These are phyloP conservation scores for Penicillium diatomitis DNA, from an alignment of 495 filamentous ascomycete species.

Conservation along the genomic window DNA sequence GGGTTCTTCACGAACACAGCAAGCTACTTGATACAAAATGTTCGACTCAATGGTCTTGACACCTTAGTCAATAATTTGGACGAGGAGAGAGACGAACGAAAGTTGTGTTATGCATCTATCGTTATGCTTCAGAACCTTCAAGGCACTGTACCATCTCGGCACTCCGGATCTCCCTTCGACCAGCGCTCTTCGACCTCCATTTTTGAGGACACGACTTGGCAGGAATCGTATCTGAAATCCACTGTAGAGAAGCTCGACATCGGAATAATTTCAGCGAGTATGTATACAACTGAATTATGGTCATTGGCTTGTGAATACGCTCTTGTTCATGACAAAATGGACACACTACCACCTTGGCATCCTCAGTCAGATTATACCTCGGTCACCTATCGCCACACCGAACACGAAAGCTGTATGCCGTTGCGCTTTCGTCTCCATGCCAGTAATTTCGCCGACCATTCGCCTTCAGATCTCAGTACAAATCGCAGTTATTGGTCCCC, in stretches of 20 bases:
- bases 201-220: constrained; percentile 2
- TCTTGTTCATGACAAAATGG: constrained; percentile 16
- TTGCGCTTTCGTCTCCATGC: constrained; percentile 31
- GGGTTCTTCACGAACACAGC: constrained; percentile 29
- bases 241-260: constrained; percentile 18
- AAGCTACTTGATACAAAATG: constrained; percentile 26
- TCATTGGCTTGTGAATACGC: constrained; percentile 32
- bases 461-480: constrained; percentile 21
- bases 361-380: constrained; percentile 33
- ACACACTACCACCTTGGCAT: constrained; percentile 32
- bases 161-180: not conserved
- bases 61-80: constrained; percentile 11
- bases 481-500: constrained; percentile 36
- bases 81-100: constrained; percentile 25
- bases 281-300: constrained; percentile 33
- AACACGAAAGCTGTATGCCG: constrained; percentile 36
- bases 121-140: constrained; percentile 31
- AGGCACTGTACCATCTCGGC: constrained; percentile 11
- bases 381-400: constrained; percentile 32
- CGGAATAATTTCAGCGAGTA: constrained; percentile 26
- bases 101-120: constrained; percentile 30
- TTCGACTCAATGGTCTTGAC: constrained; percentile 14
- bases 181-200: not conserved
- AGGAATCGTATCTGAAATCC: not conserved
- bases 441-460: constrained; percentile 28